Evolutionary conservation across 768 basidiomycete genomes (phyloP), one percentile per base, ranked within the genome.

Genomic region (Leccinellum albellum): DNA sequence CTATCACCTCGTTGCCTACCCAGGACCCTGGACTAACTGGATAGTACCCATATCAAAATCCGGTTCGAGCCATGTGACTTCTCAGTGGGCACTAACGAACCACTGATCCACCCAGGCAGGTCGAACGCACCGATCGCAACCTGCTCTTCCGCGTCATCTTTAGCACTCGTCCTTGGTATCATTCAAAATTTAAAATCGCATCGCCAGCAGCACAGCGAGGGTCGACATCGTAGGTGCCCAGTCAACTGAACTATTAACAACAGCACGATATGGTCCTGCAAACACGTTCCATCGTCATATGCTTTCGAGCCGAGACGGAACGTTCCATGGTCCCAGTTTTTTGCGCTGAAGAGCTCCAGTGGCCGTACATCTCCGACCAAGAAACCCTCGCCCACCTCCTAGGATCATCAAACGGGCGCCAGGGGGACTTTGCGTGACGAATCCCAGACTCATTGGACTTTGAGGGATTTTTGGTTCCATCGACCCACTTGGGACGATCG

Each of bases 201-300:
- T 35, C 45, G 32, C 32, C 20, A n/a, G n/a, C 37, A 17, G 26
- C 31, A 32, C 50, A 20, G 50, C 53, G 40, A 54, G 21, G 47
- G 21, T 26, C 29, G 7, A 28, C 14, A 12, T 37, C 37, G 35
- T 37, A 37, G 35, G 17, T 37, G 35, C 37, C 17, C n/a, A 40
- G n/a, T 40, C 37, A 20, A 40, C 37, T 12, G 7, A 28, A 45
- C 32, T 23, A 20, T 32, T 67, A 65, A 67, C 54, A 57, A 63
- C 46, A 57, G 15, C 48, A 26, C 40, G 46, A 33, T 28, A 53
- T 47, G 35, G 32, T 35, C 17, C 44, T 28, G 23, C 32, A 35
- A 33, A 33, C 55, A 66, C 59, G 53, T 57, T 67, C 23, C 40
- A 24, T 35, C 47, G 13, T 14, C 32, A 32, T 32, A 58, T 64